A percentile compares a stretch with the other conserved stretches of the same genome.
Conservation (phyloP, 2,329 filamentous ascomycete genomes). For the Fusarium sp. region DNA sequence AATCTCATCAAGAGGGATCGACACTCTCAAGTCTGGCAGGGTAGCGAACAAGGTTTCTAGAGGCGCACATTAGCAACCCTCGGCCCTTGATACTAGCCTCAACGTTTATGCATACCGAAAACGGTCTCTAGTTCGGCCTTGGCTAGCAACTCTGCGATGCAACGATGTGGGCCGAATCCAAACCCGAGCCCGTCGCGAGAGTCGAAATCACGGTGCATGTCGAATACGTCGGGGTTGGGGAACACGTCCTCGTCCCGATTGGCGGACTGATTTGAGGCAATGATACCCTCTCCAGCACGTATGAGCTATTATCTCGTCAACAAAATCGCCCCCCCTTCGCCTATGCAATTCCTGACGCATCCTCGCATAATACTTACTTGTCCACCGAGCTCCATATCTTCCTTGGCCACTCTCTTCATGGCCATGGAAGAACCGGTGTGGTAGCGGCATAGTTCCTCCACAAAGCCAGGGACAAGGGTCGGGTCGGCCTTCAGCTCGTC, state of each 20-base stretch:
- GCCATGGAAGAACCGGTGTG: slow-evolving; percentile 60
- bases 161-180: slow-evolving; percentile 60
- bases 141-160: slow-evolving; percentile 59
- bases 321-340: not conserved
- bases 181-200: slow-evolving; percentile 55
- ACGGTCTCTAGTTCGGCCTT: slow-evolving; percentile 56
- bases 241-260: slow-evolving; percentile 61
- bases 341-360: not conserved
- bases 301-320: slow-evolving; percentile 45
- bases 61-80: not conserved
- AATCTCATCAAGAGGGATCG: slow-evolving; percentile 53
- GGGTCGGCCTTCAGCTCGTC: slow-evolving; percentile 54
- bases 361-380: slow-evolving; percentile 43
- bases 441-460: slow-evolving; percentile 61
- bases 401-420: slow-evolving; percentile 60
- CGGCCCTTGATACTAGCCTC: not conserved
- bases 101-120: slow-evolving; percentile 51
- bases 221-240: slow-evolving; percentile 54
- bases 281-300: slow-evolving; percentile 59
- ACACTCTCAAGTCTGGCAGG: slow-evolving; percentile 54
- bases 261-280: slow-evolving; percentile 58
- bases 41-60: slow-evolving; percentile 53
- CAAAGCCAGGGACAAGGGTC: slow-evolving; percentile 52
- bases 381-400: slow-evolving; percentile 57
- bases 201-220: slow-evolving; percentile 53